Evolutionary conservation across 208 protist genomes (phyloP), one percentile per base, ranked within the genome.

Genomic region (Wallacemonas sp.): DNA sequence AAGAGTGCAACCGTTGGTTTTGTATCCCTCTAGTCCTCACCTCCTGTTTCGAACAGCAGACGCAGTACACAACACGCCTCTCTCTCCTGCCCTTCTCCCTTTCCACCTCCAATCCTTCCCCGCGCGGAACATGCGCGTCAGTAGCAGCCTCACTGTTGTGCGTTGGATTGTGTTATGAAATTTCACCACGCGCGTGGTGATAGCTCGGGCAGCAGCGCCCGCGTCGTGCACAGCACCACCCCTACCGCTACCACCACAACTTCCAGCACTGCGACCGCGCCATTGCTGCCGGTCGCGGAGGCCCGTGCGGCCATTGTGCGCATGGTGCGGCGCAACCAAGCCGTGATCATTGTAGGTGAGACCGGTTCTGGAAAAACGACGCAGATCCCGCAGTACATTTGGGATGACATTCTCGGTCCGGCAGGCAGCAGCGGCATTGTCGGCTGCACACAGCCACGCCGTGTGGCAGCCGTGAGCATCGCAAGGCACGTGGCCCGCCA

Each of bases 391-490:
- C 96, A 99, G 79, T 99, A 87, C 66, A 79, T 95, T 13, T 93
- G 85, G 85, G 93, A 96, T 63, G 81, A 92, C 61, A 76, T 95
- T 22, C 48, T 96, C 3, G 24, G 21, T 3, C 48, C 37, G 21
- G 21, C 37, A n/a, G 32, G 44, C 1, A 30, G 33, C 5, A 53
- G 45, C 9, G 81, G 82, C 17, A 85, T 96, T 15, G 89, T 97
- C 0, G 93, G 89, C 6, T 99, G 94, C 78, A 99, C 98, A 12
- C 98, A 99, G 68, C 98, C 98, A 0, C 84, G 98, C 33, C 89
- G 97, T 64, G 97, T 99, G n/a, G 97, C 97, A 13, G 98, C 98
- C 0, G 93, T 98, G 21, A 97, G 95, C 36, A 94, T 99, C 63
- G 91, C 97, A 1, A 78, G 93, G 19, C 87, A 98, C 66, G 97